Percentiles rank a stretch among this genome's conserved stretches.
phyloP scores from a whole-genome alignment of 1,284 basidiomycete species.

The Irpex lacteus region DNA sequence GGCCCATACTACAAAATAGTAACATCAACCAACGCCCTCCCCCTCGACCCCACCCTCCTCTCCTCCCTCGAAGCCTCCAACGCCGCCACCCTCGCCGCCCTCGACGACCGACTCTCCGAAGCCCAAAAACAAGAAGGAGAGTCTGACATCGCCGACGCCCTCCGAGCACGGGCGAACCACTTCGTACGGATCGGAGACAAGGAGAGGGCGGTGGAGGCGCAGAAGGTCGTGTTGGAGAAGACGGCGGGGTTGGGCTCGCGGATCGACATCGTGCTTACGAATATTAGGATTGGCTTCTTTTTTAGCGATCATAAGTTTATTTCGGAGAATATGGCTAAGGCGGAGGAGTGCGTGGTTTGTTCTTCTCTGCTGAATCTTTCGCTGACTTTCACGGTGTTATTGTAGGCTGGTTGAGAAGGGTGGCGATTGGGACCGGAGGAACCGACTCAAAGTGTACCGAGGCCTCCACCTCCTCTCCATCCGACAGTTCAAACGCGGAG shows the following conservation, averaged over 20 bases:
- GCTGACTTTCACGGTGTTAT: background rate
- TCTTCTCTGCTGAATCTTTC: background rate
- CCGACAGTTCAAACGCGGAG: slow-evolving; percentile 75
- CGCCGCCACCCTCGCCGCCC: slow-evolving; percentile 67
- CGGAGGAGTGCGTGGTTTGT: slow-evolving; percentile 69
- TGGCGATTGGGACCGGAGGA: slow-evolving; percentile 97
- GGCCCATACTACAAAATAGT: slow-evolving; percentile 72
- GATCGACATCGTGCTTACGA: slow-evolving; percentile 90
- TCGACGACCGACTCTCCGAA: slow-evolving; percentile 81
- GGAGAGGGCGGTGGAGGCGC: slow-evolving; percentile 76
- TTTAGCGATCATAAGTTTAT: slow-evolving; percentile 82
- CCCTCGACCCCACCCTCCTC: slow-evolving; percentile 59
- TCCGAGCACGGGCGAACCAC: slow-evolving; percentile 86
- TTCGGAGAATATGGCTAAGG: slow-evolving; percentile 72
- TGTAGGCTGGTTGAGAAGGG: slow-evolving; percentile 88
- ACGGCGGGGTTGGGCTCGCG: slow-evolving; percentile 90
- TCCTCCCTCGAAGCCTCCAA: slow-evolving; percentile 76
- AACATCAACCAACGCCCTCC: slow-evolving; percentile 44
- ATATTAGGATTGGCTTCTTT: slow-evolving; percentile 92
- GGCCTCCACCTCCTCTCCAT: slow-evolving; percentile 86
- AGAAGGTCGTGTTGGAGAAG: slow-evolving; percentile 87
- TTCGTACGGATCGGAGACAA: slow-evolving; percentile 91
- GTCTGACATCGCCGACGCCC: slow-evolving; percentile 87
- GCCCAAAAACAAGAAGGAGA: slow-evolving; percentile 93
- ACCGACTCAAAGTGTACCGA: slow-evolving; percentile 94